Base-by-base conservation (phyloP, 2,329 filamentous ascomycete species). In the Neofusicoccum sp. region DNA sequence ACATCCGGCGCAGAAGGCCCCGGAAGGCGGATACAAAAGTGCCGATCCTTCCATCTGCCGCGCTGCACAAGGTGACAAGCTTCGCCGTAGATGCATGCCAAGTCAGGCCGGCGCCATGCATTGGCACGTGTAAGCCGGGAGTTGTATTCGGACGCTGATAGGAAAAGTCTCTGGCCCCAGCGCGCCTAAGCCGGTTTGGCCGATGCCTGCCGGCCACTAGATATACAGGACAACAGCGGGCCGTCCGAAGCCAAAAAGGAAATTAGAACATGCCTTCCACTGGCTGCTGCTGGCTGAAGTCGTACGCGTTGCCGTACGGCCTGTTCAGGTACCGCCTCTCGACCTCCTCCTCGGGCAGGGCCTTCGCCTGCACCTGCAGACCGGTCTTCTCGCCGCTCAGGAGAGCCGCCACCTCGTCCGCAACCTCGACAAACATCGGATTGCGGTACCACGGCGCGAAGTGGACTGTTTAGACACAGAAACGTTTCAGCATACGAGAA, bases 401-500 rank as follows among this genome's bases (percentile, higher is more conserved):
- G 2, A 80, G 54, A 0, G 79, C 76, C 63, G 71, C 78, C 34
- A 87, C 62, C 29, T 84, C 81, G 7, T 85, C 77, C 0, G 79
- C 77, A 50, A 88, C 74, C 64, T 86, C 79, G 16, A 88, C 73
- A 37, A 74, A 74, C 85, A 88, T 88, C 2, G 73, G 72, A 67
- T 87, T 88, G n/a, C 80, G 71, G 68, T 86, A 85, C 83, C 83
- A 85, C 0, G 79, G 79, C 0, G 84, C 83, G 67, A 87, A 87
- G 69, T 85, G 84, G 45, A 86, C 65, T 74, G 45, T n/a, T 22
- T 6, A 39, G 29, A 31, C 7, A 22, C 9, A 9, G n/a, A n/a
- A 48, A n/a, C 12, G 28, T 48, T 29, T 60, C 44, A 60, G 56
- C 43, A 49, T 41, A 49, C 45, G 33, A 41, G 33, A 41, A 29